Evolutionary conservation across 2,329 filamentous ascomycete species (phyloP).

Genomic region (Seiridium cupressi): DNA sequence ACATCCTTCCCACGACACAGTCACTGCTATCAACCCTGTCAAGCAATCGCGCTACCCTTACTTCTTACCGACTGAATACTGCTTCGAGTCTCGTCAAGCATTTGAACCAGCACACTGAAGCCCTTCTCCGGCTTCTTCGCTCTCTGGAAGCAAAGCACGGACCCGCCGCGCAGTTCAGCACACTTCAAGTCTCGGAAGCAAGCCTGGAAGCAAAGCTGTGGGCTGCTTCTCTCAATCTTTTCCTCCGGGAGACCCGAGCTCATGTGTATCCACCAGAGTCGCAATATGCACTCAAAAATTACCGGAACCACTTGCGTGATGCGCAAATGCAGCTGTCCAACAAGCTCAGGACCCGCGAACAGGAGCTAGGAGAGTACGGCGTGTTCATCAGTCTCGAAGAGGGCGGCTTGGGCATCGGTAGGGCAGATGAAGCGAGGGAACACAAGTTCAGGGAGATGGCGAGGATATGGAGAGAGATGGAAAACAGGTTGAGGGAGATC

Average conservation of each 20-base stretch:
- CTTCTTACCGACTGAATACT: slow-evolving; percentile 35
- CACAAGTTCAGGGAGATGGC: slow-evolving; percentile 53
- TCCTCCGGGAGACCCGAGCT: slow-evolving; percentile 28
- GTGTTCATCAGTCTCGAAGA: slow-evolving; percentile 29
- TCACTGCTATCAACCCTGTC: slow-evolving; percentile 33
- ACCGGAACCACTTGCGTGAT: slow-evolving; percentile 47
- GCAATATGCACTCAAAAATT: slow-evolving; percentile 39
- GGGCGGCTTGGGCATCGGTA: slow-evolving; percentile 8
- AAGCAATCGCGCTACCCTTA: slow-evolving; percentile 30
- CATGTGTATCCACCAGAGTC: slow-evolving; percentile 42
- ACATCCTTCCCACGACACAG: slow-evolving; percentile 39
- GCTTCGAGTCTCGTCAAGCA: slow-evolving; percentile 35
- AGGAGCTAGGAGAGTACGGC: slow-evolving; percentile 49
- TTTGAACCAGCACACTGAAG: slow-evolving; percentile 36
- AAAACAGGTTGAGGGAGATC: slow-evolving; percentile 47
- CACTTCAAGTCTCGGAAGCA: slow-evolving; percentile 47
- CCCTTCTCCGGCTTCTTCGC: slow-evolving; percentile 42
- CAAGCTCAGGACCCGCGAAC: slow-evolving; percentile 36
- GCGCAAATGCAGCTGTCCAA: slow-evolving; percentile 45
- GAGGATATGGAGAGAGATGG: slow-evolving; percentile 48
- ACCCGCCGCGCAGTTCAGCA: slow-evolving; percentile 46
- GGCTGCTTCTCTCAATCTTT: slow-evolving; percentile 33
- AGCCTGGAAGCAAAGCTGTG: slow-evolving; percentile 41
- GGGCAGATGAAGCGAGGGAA: slow-evolving; percentile 36
- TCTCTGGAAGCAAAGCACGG: slow-evolving; percentile 56